Evolutionary conservation across 164 flowering plant species (phyloP), one percentile per base, ranked within the genome.

Genomic region (Vitis rupestris): DNA sequence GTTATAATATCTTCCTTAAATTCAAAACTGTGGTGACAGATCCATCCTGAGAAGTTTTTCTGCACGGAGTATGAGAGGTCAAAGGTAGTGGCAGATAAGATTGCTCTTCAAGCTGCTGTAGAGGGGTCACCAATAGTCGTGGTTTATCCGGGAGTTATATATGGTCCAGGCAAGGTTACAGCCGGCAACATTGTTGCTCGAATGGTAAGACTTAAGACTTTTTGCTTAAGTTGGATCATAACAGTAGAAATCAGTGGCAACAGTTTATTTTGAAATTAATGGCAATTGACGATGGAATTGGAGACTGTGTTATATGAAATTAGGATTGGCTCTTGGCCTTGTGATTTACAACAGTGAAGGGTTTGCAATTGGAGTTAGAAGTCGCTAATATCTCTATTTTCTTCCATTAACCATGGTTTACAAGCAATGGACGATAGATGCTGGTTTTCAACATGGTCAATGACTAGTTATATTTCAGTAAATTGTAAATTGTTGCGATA

Each of bases 51-150:
- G 83, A 86, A 82, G 78, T 82, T 76, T 59, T 94, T 92, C 79
- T 92, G 99, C 68, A 82, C 99, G 0, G 96, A 92, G 72, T 94
- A 94, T 51, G 99, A 94, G 89, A 91, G 75, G 71, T 94, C 99
- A 6, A 94, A 94, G 76, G 90, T 59, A n/a, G 65, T 70, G 15
- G 88, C 97, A 1, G 99, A 94, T 82, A 88, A 94, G 82, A 82
- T 94, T 64, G 99, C 96, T 0, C 14, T 89, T 11, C 84, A 85
- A 70, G 97, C 95, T 62, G 93, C 94, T 2, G 50, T 80, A 0
- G 94, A 91, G 60, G 97, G 97, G n/a, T 65, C 90, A 61, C 97
- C 97, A 0, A 85, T 94, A 19, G 81, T 92, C 68, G 23, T 73
- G 2, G 71, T 90, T 48, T 92, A 94, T 74, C 99, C 99, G 1